Conservation (phyloP, 768 basidiomycete species). For the Dictyophora rubrovolvata region DNA sequence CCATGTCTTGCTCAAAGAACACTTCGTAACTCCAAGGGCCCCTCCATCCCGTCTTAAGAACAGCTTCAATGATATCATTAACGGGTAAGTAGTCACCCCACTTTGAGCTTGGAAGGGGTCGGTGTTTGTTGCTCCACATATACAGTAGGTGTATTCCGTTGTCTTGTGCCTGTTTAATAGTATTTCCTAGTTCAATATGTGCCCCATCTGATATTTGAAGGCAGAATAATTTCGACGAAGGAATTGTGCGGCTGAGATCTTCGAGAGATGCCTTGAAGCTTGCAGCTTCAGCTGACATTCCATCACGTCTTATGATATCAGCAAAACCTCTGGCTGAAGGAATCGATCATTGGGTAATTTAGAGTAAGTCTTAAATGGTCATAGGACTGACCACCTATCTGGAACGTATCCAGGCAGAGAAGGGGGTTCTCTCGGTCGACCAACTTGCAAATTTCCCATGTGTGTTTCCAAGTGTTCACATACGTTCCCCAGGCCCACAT, state of each 20-base stretch:
- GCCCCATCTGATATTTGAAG: slow-evolving; percentile 23
- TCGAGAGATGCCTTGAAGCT: slow-evolving; percentile 15
- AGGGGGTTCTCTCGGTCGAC: slow-evolving; percentile 22
- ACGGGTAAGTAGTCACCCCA: slow-evolving; percentile 18
- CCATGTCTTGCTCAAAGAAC: slow-evolving; percentile 18
- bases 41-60: slow-evolving; percentile 20
- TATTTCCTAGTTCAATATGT: slow-evolving; percentile 11
- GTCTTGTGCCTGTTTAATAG: slow-evolving; percentile 14
- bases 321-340: slow-evolving; percentile 19
- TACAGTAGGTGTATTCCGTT: slow-evolving; percentile 19
- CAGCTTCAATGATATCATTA: slow-evolving; percentile 18
- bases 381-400: slow-evolving; percentile 19
- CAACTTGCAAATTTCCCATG: slow-evolving; percentile 22
- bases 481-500: slow-evolving; percentile 25
- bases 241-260: slow-evolving; percentile 14
- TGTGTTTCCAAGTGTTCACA: slow-evolving; percentile 24
- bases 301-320: slow-evolving; percentile 14
- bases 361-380: too few relatives aligned
- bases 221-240: slow-evolving; percentile 21
- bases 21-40: slow-evolving; percentile 23
- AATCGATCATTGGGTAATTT: not conserved
- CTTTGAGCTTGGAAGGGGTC: slow-evolving; percentile 16
- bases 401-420: slow-evolving; percentile 24
- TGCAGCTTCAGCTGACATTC: slow-evolving; percentile 6
- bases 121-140: slow-evolving; percentile 21